A percentile compares a stretch with the other conserved stretches of the same genome.
Conservation (phyloP, 352 stramenopile species). For the Elongisporangium senticosum region DNA sequence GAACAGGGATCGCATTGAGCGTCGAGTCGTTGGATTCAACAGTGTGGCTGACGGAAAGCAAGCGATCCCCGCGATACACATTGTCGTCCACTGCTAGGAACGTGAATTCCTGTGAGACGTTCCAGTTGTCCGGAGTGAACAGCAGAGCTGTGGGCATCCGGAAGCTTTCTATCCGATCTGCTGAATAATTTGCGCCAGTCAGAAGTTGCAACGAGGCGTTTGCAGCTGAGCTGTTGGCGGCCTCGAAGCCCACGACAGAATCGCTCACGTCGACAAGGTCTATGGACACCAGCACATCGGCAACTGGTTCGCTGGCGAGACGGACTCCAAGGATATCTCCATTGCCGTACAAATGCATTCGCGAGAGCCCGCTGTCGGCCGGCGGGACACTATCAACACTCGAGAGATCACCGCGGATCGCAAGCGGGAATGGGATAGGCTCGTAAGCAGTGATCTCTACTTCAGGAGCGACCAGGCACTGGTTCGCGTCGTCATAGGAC, state of each 20-base stretch:
- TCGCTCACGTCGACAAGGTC: slow-evolving; percentile 18
- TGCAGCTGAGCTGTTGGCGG: slow-evolving; percentile 19
- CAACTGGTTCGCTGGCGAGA: slow-evolving; percentile 53
- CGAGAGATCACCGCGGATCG: slow-evolving; percentile 34
- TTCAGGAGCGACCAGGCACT: slow-evolving; percentile 35
- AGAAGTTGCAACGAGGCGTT: slow-evolving; percentile 14
- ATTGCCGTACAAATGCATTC: slow-evolving; percentile 47
- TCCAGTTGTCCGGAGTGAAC: slow-evolving; percentile 61
- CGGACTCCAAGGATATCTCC: slow-evolving; percentile 24
- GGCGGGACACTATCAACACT: slow-evolving; percentile 26
- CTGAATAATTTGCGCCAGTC: slow-evolving; percentile 37
- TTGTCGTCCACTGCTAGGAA: slow-evolving; percentile 65
- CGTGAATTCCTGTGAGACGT: slow-evolving; percentile 37
- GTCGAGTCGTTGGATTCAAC: slow-evolving; percentile 21
- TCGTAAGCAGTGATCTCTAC: slow-evolving; percentile 30
- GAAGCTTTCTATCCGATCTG: slow-evolving; percentile 21
- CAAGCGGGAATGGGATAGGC: slow-evolving; percentile 38
- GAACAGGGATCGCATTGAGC: slow-evolving; percentile 17
- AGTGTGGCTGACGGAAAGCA: slow-evolving; percentile 27
- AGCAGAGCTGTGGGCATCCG: slow-evolving; percentile 32
- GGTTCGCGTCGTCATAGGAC: slow-evolving; percentile 41
- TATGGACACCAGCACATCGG: slow-evolving; percentile 35
- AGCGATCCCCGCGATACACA: slow-evolving; percentile 42
- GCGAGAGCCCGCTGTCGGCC: slow-evolving; percentile 30
- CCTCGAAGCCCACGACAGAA: slow-evolving; percentile 32